Conservation (phyloP, 306 rosid genomes). For the Crotalaria pallida region DNA sequence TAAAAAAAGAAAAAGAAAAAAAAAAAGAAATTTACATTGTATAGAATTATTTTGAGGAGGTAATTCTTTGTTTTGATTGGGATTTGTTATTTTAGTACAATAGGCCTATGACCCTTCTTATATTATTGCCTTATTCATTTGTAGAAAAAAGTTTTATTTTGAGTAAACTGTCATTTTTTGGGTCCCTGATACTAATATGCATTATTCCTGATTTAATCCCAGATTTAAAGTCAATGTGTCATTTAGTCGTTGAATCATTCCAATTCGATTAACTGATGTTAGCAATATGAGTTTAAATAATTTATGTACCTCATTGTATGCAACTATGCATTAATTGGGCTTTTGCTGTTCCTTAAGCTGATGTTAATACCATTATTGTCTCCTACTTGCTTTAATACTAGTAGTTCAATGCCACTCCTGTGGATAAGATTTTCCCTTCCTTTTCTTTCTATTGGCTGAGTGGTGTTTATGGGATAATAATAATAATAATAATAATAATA, state of each 20-base stretch:
- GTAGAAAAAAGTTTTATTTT: not conserved
- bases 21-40: not conserved
- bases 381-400: not conserved
- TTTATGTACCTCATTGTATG: not conserved
- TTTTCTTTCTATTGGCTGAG: not conserved
- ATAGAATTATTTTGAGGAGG: not conserved
- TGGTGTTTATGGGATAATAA: not conserved
- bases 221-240: not conserved
- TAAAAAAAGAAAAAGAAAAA: no score
- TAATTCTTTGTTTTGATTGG: not conserved
- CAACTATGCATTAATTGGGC: not conserved
- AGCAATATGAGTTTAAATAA: not conserved
- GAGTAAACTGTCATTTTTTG: not conserved
- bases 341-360: slow-evolving; percentile 17
- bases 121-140: not conserved
- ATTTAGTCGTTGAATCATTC: not conserved
- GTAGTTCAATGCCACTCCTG: slow-evolving; percentile 1
- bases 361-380: slow-evolving; percentile 7
- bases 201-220: not conserved
- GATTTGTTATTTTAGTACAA: not conserved
- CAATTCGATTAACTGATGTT: not conserved
- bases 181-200: not conserved
- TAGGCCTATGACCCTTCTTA: not conserved
- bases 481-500: no score
- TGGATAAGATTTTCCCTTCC: slow-evolving; percentile 8